Conservation (phyloP, 176 grass and related monocot species). For the Eremochloa ophiuroides region DNA sequence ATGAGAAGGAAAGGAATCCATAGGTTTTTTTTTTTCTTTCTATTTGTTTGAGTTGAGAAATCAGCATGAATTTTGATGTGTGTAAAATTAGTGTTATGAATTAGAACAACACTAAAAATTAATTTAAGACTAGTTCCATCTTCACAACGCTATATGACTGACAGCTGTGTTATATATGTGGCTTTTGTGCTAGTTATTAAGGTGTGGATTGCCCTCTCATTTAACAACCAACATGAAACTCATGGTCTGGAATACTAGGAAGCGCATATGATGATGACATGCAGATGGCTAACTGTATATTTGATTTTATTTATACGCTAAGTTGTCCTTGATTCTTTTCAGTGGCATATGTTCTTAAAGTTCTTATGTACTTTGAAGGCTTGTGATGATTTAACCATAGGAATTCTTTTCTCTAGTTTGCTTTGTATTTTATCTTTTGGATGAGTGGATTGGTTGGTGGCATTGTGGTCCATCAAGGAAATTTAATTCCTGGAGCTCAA, state of each 20-base stretch:
- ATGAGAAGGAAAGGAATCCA: background rate
- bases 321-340: conserved; percentile 33
- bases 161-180: conserved; percentile 14
- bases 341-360: conserved; percentile 37
- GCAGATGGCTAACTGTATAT: conserved; percentile 23
- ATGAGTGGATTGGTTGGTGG: conserved; percentile 23
- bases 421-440: conserved; percentile 29
- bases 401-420: conserved; percentile 26
- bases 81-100: background rate
- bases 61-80: background rate
- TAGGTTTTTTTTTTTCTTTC: background rate
- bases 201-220: conserved; percentile 12
- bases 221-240: conserved; percentile 21
- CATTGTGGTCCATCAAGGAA: conserved; percentile 50
- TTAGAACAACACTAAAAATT: background rate
- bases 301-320: conserved; percentile 30
- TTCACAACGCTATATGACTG: conserved; percentile 1
- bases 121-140: background rate
- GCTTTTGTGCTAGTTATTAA: background rate
- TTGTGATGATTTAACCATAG: conserved; percentile 25
- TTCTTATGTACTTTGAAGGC: conserved; percentile 37
- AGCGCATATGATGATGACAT: conserved; percentile 29
- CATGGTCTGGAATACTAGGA: conserved; percentile 3
- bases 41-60: background rate
- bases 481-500: conserved; percentile 35